Conservation (phyloP, 1,139 yeast species). For the Saccharomyces pastorianus region DNA sequence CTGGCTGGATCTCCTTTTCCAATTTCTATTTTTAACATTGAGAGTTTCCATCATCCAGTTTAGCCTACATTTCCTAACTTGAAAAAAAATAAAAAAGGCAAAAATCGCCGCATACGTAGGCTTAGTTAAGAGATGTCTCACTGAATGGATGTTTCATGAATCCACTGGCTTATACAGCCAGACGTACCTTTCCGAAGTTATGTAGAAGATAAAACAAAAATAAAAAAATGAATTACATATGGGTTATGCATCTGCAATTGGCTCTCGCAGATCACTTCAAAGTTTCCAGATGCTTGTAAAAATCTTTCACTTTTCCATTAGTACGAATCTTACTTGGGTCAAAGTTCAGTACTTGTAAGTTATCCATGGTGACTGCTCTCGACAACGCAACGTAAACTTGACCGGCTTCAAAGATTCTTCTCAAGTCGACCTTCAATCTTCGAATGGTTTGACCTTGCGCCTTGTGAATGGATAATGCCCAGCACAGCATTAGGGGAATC, state of each 20-base stretch:
- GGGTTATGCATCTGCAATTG: neutral
- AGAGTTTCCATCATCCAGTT: neutral
- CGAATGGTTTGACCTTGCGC: constrained; percentile 87
- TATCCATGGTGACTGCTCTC: constrained; percentile 71
- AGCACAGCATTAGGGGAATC: constrained; percentile 67
- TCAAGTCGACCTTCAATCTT: constrained; percentile 66
- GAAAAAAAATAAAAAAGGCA: neutral
- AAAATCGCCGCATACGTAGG: constrained; percentile 1
- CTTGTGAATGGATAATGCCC: constrained; percentile 89
- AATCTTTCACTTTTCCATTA: constrained; percentile 55
- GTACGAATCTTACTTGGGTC: constrained; percentile 54
- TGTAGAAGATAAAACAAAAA: neutral
- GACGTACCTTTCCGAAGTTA: neutral
- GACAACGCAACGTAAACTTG: constrained; percentile 88
- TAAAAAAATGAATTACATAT: neutral
- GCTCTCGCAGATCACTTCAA: constrained; percentile 4
- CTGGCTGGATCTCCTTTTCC: neutral
- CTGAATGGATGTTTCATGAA: neutral
- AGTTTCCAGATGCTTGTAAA: constrained; percentile 44
- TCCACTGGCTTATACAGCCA: neutral
- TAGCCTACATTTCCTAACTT: neutral
- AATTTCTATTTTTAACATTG: neutral
- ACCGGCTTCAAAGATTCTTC: constrained; percentile 69
- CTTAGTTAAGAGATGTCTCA: neutral
- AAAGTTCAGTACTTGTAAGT: constrained; percentile 68